phyloP scores from a whole-genome alignment of 108 stramenopile species.

The Halocafeteria seosinensis region DNA sequence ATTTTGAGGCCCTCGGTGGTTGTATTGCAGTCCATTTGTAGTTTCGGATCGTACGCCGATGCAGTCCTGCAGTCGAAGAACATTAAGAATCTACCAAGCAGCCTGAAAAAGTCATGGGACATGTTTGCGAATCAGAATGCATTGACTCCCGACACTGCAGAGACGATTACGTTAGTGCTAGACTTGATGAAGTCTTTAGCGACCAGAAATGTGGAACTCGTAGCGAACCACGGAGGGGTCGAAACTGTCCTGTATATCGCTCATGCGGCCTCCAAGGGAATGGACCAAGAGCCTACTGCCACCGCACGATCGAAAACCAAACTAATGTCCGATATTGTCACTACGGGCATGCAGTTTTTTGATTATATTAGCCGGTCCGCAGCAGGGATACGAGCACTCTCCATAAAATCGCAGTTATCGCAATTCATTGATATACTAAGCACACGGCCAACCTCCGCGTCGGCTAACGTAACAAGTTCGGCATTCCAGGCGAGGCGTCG shows the following conservation, averaged over 20 bases:
- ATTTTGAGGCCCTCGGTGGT: not conserved
- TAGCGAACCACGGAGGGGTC: not conserved
- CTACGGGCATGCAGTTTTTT: too few species aligned
- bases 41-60: not conserved
- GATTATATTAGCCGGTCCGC: too few species aligned
- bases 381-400: too few species aligned
- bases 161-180: not conserved
- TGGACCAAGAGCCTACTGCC: too few species aligned
- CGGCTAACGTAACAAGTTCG: too few species aligned
- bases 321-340: too few species aligned
- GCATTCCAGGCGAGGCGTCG: too few species aligned
- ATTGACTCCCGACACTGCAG: not conserved
- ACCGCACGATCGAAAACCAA: too few species aligned
- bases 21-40: not conserved
- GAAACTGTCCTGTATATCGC: not conserved
- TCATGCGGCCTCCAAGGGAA: too few species aligned
- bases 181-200: not conserved
- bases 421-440: too few species aligned
- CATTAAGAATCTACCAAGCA: not conserved
- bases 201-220: not conserved
- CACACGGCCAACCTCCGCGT: too few species aligned
- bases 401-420: too few species aligned
- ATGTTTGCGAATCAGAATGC: not conserved
- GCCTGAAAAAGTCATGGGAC: not conserved
- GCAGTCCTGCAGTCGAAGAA: not conserved